Evolutionary conservation across 768 basidiomycete genomes (phyloP).

Genomic region (Leccinum boreale): DNA sequence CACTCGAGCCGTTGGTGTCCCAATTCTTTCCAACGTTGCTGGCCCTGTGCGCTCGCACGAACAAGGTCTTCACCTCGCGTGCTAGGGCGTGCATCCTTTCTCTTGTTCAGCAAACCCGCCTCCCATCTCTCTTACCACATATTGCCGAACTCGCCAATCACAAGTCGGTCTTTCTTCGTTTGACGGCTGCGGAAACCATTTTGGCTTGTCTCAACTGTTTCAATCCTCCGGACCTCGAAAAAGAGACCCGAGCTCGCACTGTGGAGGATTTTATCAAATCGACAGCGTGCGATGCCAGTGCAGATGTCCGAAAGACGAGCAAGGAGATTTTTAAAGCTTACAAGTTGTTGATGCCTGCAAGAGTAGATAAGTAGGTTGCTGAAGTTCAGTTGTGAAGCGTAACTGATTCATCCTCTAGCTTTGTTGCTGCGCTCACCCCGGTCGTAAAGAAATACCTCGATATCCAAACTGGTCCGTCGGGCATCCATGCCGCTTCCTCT

Average conservation of each 20-base stretch:
- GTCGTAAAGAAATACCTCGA: conserved; percentile 75
- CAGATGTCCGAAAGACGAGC: conserved; percentile 68
- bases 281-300: conserved; percentile 69
- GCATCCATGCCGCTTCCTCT: conserved; percentile 1
- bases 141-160: conserved; percentile 58
- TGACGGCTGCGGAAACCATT: conserved; percentile 63
- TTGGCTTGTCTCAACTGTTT: conserved; percentile 67
- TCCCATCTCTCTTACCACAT: conserved; percentile 59
- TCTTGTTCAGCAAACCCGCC: conserved; percentile 66
- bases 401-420: conserved; percentile 42
- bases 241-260: conserved; percentile 57
- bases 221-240: conserved; percentile 78
- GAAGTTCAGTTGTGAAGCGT: neutral
- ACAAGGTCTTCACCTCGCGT: conserved; percentile 72
- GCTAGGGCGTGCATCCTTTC: conserved; percentile 56
- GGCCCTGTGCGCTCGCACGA: conserved; percentile 64
- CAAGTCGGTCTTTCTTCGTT: conserved; percentile 62
- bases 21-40: conserved; percentile 68
- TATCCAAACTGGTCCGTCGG: conserved; percentile 28
- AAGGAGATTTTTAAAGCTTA: conserved; percentile 77
- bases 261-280: conserved; percentile 68
- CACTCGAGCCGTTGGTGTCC: conserved; percentile 67
- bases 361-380: conserved; percentile 59
- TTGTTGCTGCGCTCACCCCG: conserved; percentile 69
- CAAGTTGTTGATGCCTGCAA: conserved; percentile 60